phyloP scores from a whole-genome alignment of 2,329 filamentous ascomycete genomes.

The Calonectria pseudoturangicola region DNA sequence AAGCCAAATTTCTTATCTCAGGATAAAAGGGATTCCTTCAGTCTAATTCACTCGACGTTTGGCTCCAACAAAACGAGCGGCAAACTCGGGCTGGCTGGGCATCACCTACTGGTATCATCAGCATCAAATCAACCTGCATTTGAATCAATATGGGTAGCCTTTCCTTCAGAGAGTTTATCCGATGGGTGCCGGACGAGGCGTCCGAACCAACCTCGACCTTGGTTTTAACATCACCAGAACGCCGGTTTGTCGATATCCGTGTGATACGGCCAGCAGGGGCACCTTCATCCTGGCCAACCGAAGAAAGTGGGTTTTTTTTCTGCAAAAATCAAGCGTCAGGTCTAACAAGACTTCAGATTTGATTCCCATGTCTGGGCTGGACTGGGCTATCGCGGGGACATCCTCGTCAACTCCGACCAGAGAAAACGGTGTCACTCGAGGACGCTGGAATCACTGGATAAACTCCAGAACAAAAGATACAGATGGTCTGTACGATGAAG shows the following conservation, averaged over 20 bases:
- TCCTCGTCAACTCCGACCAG: background rate
- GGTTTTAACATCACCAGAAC: background rate
- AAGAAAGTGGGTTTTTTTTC: background rate
- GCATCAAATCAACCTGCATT: background rate
- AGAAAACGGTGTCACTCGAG: background rate
- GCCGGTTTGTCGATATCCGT: constrained; percentile 1
- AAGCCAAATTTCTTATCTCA: background rate
- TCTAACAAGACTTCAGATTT: background rate
- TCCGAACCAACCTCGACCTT: background rate
- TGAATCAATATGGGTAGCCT: background rate
- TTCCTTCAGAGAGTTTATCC: background rate
- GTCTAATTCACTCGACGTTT: background rate
- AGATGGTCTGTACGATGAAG: background rate
- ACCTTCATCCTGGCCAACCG: background rate
- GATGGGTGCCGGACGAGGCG: constrained; percentile 4
- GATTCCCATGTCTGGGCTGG: background rate
- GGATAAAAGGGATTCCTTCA: background rate
- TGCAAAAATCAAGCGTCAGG: background rate
- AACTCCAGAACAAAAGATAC: background rate
- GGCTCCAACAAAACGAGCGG: background rate
- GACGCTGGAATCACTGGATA: background rate
- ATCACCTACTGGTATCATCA: background rate
- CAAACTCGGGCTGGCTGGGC: background rate
- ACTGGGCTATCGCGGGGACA: constrained; percentile 2
- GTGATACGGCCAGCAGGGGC: background rate